phyloP scores from a whole-genome alignment of 2,329 filamentous ascomycete species.

The Clarireedia hainanense region DNA sequence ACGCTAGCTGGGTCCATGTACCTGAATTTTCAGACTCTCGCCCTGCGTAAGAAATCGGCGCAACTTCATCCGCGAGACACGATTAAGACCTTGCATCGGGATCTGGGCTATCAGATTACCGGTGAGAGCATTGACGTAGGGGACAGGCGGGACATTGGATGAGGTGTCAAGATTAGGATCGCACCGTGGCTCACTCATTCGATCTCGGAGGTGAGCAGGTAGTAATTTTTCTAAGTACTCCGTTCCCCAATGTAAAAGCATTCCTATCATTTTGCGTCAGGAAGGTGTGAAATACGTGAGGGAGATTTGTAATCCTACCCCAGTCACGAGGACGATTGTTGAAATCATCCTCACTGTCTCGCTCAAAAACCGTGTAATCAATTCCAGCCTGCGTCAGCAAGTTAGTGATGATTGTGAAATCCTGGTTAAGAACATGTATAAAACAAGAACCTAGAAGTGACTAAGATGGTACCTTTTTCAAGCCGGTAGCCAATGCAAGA shows the following conservation, averaged over 20 bases:
- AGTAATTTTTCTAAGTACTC: background rate
- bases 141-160: background rate
- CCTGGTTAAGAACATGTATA: too few relatives aligned
- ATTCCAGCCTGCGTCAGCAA: background rate
- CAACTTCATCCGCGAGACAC: background rate
- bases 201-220: background rate
- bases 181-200: background rate
- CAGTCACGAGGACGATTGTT: background rate
- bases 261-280: background rate
- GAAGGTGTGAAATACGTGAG: background rate
- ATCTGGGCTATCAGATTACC: background rate
- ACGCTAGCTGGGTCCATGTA: background rate
- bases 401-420: background rate
- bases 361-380: background rate
- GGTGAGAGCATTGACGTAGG: background rate
- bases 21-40: background rate
- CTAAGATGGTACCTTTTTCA: background rate
- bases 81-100: background rate
- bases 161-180: background rate
- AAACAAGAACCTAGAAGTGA: background rate
- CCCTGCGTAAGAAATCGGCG: background rate
- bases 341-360: background rate
- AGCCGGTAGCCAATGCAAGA: background rate
- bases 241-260: background rate
- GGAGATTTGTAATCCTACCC: background rate